Evolutionary conservation across 805 yeast species (phyloP).

Genomic region (Nakazawaea ernobii): DNA sequence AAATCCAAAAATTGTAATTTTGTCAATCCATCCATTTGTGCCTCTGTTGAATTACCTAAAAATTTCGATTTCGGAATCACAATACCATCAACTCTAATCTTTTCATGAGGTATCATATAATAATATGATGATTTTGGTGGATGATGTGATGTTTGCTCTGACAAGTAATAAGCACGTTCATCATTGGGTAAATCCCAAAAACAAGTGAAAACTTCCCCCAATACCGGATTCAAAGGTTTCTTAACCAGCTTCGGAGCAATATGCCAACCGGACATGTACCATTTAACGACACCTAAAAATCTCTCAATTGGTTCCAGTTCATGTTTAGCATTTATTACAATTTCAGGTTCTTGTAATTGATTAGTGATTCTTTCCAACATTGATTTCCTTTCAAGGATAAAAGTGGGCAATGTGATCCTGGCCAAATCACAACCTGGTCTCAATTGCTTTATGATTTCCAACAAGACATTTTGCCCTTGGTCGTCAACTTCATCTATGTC

Average conservation of each 20-base stretch:
- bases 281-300: conserved; percentile 68
- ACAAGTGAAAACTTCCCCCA: conserved; percentile 87
- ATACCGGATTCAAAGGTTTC: conserved; percentile 91
- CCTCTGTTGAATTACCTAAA: conserved; percentile 94
- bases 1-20: conserved; percentile 62
- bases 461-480: conserved; percentile 79
- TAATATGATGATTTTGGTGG: conserved; percentile 97
- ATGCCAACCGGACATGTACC: conserved; percentile 97
- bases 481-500: conserved; percentile 92
- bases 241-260: conserved; percentile 98
- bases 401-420: conserved; percentile 90
- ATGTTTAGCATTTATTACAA: conserved; percentile 63
- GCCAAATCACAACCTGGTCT: conserved; percentile 91
- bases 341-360: conserved; percentile 72
- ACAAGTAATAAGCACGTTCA: conserved; percentile 49
- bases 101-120: conserved; percentile 74
- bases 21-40: conserved; percentile 91
- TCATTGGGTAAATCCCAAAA: conserved; percentile 83
- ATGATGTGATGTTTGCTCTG: conserved; percentile 97
- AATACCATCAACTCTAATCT: conserved; percentile 84
- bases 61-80: conserved; percentile 84
- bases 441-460: conserved; percentile 85
- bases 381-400: conserved; percentile 88
- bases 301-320: conserved; percentile 57
- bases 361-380: conserved; percentile 96